These are phyloP conservation scores for Purpureocillium takamizusanense DNA, from an alignment of 2,329 filamentous ascomycete genomes.

Conservation along the genomic window DNA sequence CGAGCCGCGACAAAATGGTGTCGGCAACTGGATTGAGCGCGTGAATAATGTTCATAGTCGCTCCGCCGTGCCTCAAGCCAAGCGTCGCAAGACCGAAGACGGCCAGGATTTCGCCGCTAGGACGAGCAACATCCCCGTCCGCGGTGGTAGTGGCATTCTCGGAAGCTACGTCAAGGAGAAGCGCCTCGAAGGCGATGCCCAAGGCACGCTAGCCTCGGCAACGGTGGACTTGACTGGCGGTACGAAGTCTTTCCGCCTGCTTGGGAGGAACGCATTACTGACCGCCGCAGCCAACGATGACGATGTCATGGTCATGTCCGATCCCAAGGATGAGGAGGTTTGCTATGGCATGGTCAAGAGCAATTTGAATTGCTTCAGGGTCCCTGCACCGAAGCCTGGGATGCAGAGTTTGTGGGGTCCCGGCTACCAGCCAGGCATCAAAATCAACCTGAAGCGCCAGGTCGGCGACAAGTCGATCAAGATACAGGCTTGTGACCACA, in stretches of 20 bases:
- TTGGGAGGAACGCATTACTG: conserved; percentile 9
- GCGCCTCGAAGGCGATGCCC: conserved; percentile 30
- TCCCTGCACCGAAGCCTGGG: conserved; percentile 61
- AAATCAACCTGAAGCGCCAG: conserved; percentile 57
- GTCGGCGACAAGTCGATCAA: conserved; percentile 44
- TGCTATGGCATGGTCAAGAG: conserved; percentile 74
- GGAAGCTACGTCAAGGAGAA: conserved; percentile 59
- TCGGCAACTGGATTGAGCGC: conserved; percentile 60
- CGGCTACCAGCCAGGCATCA: conserved; percentile 63
- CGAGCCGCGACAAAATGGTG: conserved; percentile 25
- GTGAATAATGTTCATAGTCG: conserved; percentile 69
- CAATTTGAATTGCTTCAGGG: conserved; percentile 54
- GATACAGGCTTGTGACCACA: conserved; percentile 68
- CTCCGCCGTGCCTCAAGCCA: conserved; percentile 45
- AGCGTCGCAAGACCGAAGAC: conserved; percentile 53
- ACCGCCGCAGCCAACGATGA: conserved; percentile 42
- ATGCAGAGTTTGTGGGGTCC: conserved; percentile 48
- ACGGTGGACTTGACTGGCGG: conserved; percentile 52
- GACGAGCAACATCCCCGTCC: conserved; percentile 14
- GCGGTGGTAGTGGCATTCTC: conserved; percentile 45
- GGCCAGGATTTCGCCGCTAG: conserved; percentile 31
- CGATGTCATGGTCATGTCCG: conserved; percentile 46
- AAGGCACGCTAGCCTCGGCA: conserved; percentile 21
- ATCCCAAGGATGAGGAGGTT: conserved; percentile 60
- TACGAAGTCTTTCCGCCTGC: conserved; percentile 14